phyloP scores from a whole-genome alignment of 2,329 filamentous ascomycete genomes.

The Trichoderma citrinoviride region DNA sequence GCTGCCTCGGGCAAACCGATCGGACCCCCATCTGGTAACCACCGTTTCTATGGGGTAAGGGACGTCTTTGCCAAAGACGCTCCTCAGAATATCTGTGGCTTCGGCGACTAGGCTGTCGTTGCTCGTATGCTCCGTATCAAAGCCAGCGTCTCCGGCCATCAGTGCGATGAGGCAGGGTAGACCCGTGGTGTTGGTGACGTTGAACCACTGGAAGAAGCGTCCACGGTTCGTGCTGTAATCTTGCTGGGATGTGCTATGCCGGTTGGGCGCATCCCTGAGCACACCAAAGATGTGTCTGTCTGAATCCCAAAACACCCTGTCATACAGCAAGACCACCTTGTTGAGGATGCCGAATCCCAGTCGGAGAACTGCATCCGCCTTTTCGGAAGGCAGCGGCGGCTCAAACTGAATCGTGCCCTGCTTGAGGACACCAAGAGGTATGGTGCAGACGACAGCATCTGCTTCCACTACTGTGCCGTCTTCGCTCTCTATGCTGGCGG shows the following conservation, averaged over 20 bases:
- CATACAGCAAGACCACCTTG: slow-evolving; percentile 90
- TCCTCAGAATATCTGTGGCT: slow-evolving; percentile 73
- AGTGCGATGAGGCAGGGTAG: slow-evolving; percentile 84
- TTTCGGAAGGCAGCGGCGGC: slow-evolving; percentile 87
- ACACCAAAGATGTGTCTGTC: slow-evolving; percentile 92
- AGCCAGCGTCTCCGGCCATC: slow-evolving; percentile 93
- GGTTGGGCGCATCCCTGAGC: slow-evolving; percentile 68
- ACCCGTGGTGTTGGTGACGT: slow-evolving; percentile 85
- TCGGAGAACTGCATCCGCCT: slow-evolving; percentile 72
- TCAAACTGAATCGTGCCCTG: slow-evolving; percentile 77
- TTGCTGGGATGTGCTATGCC: slow-evolving; percentile 69
- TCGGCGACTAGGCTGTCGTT: slow-evolving; percentile 77
- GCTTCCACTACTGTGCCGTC: slow-evolving; percentile 75
- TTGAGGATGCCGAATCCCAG: slow-evolving; percentile 93
- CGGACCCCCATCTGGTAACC: slow-evolving; percentile 87
- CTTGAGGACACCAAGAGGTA: slow-evolving; percentile 89
- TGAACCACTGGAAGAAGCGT: slow-evolving; percentile 98
- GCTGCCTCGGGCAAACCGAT: slow-evolving; percentile 87
- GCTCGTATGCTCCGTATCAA: slow-evolving; percentile 74
- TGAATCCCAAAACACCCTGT: slow-evolving; percentile 86
- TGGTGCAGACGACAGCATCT: slow-evolving; percentile 88
- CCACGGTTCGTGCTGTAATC: slow-evolving; percentile 78
- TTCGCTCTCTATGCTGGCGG: slow-evolving; percentile 68
- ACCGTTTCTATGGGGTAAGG: slow-evolving; percentile 81
- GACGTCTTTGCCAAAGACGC: slow-evolving; percentile 69